Evolutionary conservation across 148 eudicot species (phyloP), one percentile per base, ranked within the genome.

Genomic region (Rhododendron kiyosumense): DNA sequence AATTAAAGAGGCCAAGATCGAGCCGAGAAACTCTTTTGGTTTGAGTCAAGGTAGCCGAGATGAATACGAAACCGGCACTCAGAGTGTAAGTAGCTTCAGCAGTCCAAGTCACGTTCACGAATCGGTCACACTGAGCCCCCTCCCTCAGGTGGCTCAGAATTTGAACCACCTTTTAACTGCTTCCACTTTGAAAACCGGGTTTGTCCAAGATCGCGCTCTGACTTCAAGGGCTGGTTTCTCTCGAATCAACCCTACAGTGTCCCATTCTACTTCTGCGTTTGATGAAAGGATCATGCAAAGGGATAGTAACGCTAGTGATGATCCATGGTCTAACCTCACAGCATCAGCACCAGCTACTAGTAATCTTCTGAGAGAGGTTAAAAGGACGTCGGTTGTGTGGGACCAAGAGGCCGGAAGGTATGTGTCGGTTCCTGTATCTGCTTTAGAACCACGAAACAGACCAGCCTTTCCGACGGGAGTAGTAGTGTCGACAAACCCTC

Each of bases 341-440:
- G 91, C 93, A 52, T 87, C 91, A 46, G 84, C 34, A 73, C 49
- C 54, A 32, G 84, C 85, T 48, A 38, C 81, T 30, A 86, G 38
- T 74, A 51, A 34, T 85, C 88, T 96, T 26, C 90, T 95, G 5
- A 90, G 98, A 88, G 98, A 96, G 83, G 90, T 94, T 26, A 94
- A 92, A 84, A 90, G 96, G 88, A 90, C 98, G 36, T 94, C 98
- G 3, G 98, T 95, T 26, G 92, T 95, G 18, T 97, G 99, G 99
- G 98, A 97, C 88, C 98, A 95, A 87, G 99, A 97, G 87, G 99
- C 98, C 9, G 98, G 98, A 73, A 87, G 99, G 87, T 97, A 95
- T 67, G 94, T 97, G 28, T 97, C 99, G 3, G 94, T 95, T 78
- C 92, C 98, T 43, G 85, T 92, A 28, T 88, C 98, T 52, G 89